Conservation (phyloP, 768 basidiomycete genomes). For the Psilocybe sp. region DNA sequence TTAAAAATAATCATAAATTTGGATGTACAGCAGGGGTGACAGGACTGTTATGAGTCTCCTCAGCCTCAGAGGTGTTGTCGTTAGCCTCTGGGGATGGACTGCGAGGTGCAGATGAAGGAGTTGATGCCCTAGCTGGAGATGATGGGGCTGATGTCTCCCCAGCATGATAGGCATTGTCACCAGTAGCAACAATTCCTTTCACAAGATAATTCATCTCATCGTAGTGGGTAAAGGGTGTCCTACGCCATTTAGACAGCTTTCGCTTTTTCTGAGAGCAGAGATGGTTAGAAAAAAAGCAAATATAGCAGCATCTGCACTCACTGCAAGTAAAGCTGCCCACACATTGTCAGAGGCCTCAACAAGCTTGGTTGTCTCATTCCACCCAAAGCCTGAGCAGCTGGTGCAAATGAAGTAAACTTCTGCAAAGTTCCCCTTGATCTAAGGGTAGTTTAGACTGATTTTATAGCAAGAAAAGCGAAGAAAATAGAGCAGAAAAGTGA, state of each 20-base stretch:
- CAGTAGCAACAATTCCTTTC: constrained; percentile 9
- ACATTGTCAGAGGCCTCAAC: constrained; percentile 27
- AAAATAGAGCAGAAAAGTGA: not conserved
- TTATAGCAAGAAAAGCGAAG: constrained; percentile 1
- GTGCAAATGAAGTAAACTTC: constrained; percentile 16
- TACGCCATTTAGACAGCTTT: constrained; percentile 18
- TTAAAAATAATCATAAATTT: too few species aligned
- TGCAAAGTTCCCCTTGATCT: constrained; percentile 21
- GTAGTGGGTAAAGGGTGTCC: constrained; percentile 19
- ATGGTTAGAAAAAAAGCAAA: not conserved
- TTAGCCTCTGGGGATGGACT: not conserved
- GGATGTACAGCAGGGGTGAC: too few species aligned
- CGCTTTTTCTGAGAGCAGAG: constrained; percentile 13
- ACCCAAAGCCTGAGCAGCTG: constrained; percentile 26
- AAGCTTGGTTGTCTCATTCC: constrained; percentile 20
- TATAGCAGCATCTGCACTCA: constrained; percentile 6
- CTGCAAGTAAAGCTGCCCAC: constrained; percentile 13
- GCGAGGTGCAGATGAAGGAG: constrained; percentile 7
- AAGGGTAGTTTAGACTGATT: too few species aligned
- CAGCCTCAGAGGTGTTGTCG: too few species aligned
- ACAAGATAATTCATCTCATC: constrained; percentile 9
- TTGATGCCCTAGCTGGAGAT: not conserved
- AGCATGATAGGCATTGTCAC: constrained; percentile 4
- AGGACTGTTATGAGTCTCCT: too few species aligned
- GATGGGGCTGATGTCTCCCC: not conserved